Evolutionary conservation across 495 filamentous ascomycete genomes (phyloP), one percentile per base, ranked within the genome.

Genomic region (Penicillium nucicola): DNA sequence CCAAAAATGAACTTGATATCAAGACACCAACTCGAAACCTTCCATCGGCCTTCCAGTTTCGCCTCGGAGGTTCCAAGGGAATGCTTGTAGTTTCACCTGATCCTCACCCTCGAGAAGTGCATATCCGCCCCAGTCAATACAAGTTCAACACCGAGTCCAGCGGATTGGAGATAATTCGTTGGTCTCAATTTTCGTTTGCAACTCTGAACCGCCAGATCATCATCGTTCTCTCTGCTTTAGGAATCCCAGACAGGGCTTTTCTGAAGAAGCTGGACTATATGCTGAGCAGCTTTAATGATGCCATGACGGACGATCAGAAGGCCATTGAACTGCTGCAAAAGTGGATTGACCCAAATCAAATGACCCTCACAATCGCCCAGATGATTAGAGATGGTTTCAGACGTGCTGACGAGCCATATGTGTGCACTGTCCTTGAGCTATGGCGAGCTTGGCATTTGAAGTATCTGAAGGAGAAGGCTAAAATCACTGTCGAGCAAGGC

Each of bases 191-290:
- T 55, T 82, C 86, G 3, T 68, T 77, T 12, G 90, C 92, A 15
- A 83, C 84, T 6, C 73, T 99, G 38, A 99, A 97, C 58, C 77
- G 91, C 13, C 93, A 99, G 62, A 78, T 93, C 7, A 96, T 99
- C 38, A 74, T 85, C 1, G 84, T 97, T 5, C 74, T 99, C 4
- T 89, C 88, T 12, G 76, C 81, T 5, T 77, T 96, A 2, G 90
- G 90, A 5, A 83, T 97, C 4, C 63, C 72, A 0, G 85, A 89
- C 49, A 34, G 67, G 0, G 72, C 86, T 1, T 96, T 99, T 55
- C 59, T 80, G 8, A 56, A 68, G 1, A 89, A 90, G 63, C 76
- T 92, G 51, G 66, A 71, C 12, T 61, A 71, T 15, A 87, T 90
- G 69, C 59, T 97, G 4, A 57, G 65, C 0, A 74, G 80, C 28